Conservation (phyloP, 371 early-diverging fungal genomes). For the Batkoa obscura region DNA sequence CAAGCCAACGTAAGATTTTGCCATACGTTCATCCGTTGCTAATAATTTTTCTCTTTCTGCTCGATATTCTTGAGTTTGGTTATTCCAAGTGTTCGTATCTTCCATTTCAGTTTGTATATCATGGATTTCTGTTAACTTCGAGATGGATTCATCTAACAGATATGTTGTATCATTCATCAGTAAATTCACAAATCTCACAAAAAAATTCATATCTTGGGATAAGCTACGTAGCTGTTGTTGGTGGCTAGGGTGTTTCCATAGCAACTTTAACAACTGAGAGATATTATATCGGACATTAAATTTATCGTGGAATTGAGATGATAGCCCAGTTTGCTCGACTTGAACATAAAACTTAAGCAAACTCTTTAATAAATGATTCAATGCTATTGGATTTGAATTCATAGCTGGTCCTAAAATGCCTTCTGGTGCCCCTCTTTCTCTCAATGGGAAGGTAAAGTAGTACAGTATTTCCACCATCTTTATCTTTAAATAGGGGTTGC, state of each 20-base stretch:
- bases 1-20: constrained; percentile 65
- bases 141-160: constrained; percentile 78
- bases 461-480: constrained; percentile 79
- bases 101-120: constrained; percentile 60
- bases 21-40: constrained; percentile 59
- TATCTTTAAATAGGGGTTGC: constrained; percentile 87
- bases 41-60: constrained; percentile 45
- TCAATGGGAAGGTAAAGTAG: constrained; percentile 36
- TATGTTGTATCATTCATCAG: constrained; percentile 93
- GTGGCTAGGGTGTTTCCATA: constrained; percentile 59
- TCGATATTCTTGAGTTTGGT: constrained; percentile 16
- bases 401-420: constrained; percentile 45
- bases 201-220: constrained; percentile 41
- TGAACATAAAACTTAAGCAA: constrained; percentile 81
- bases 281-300: constrained; percentile 94
- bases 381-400: constrained; percentile 47
- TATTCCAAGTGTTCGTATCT: constrained; percentile 27
- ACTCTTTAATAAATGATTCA: constrained; percentile 51
- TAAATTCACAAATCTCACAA: constrained; percentile 81
- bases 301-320: constrained; percentile 92
- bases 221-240: constrained; percentile 29
- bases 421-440: constrained; percentile 16
- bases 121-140: constrained; percentile 69
- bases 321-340: constrained; percentile 84
- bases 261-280: constrained; percentile 66